Base-by-base conservation (phyloP, 1,139 yeast species). In the Hansenula sp. region DNA sequence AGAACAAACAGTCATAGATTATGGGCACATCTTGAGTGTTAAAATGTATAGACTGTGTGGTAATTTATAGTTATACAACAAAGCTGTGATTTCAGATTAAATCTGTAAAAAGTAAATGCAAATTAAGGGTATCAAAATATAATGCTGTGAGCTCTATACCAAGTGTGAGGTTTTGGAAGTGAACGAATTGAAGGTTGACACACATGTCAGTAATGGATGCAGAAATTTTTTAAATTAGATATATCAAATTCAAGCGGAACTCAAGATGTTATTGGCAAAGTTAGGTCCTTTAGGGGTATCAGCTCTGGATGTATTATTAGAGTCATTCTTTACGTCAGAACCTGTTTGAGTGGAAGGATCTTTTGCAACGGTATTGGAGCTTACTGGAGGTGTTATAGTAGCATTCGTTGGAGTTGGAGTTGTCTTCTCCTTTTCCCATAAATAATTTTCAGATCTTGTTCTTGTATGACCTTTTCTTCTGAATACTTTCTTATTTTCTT, bases 261-360 rank as follows among this genome's bases (percentile, higher is more conserved):
- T 52, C 36, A 58, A 39, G 12, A 59, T 57, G 44, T 59, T 48
- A 34, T 58, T 57, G 9, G 61, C 62, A 45, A 57, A 59, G 27
- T 52, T 52, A n/a, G 58, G 59, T 1, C 53, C 52, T 4, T 43
- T 41, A 12, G 52, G 45, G 3, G 51, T 36, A 17, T 32, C 32
- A 6, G 25, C 25, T 21, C 25, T 21, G 5, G 25, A 21, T 6
- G 25, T 21, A 6, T 21, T 9, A 21, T 24, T 12, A 17, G 35
- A n/a, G 12, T n/a, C 15, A 12, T 11, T 19, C 5, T 33, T 34
- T 9, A 11, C 25, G 9, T 39, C 31, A 7, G 17, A 36, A 15
- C 16, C 31, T 13, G 5, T n/a, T 12, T 36, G 36, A 12, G 9
- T 25, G 9, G 27, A 16, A 7, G 17, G 25, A 24, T 18, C 24